Percentiles rank a stretch among this genome's conserved stretches.
These are phyloP conservation scores for Prunus mira DNA, from an alignment of 306 rosid genomes.

Conservation along the genomic window DNA sequence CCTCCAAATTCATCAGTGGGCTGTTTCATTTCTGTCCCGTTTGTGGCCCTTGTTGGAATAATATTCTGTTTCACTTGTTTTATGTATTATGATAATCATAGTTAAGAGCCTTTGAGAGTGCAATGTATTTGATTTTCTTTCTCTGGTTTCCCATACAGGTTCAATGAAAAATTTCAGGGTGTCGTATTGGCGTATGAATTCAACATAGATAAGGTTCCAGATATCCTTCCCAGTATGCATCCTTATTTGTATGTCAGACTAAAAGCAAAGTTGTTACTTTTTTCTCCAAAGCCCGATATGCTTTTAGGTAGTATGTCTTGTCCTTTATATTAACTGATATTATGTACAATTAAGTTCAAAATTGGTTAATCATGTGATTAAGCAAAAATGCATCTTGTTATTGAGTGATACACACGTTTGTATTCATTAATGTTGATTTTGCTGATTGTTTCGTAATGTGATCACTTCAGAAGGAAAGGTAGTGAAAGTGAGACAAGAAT, in stretches of 20 bases:
- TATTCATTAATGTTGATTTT: background rate
- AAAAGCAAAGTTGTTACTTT: slow-evolving; percentile 56
- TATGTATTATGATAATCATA: background rate
- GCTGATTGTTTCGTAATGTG: slow-evolving; percentile 20
- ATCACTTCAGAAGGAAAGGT: slow-evolving; percentile 74
- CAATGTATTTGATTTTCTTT: slow-evolving; percentile 6
- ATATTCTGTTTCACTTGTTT: background rate
- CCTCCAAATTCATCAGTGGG: background rate
- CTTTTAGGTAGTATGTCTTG: slow-evolving; percentile 53
- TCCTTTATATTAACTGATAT: background rate
- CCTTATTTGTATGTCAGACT: slow-evolving; percentile 64
- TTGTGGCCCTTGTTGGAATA: background rate
- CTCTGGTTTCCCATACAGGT: slow-evolving; percentile 41
- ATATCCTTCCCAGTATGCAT: slow-evolving; percentile 23
- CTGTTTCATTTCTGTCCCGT: background rate
- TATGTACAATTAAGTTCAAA: background rate
- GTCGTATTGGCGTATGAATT: slow-evolving; percentile 36
- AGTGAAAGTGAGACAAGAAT: slow-evolving; percentile 61
- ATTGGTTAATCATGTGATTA: background rate
- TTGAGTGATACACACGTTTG: background rate
- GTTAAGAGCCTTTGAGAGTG: background rate
- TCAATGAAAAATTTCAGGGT: slow-evolving; percentile 64
- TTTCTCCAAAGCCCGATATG: slow-evolving; percentile 83
- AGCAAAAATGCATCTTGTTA: background rate
- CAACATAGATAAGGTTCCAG: slow-evolving; percentile 35